Evolutionary conservation across 257 asterid species (phyloP).

Genomic region (Gentiana dahurica): DNA sequence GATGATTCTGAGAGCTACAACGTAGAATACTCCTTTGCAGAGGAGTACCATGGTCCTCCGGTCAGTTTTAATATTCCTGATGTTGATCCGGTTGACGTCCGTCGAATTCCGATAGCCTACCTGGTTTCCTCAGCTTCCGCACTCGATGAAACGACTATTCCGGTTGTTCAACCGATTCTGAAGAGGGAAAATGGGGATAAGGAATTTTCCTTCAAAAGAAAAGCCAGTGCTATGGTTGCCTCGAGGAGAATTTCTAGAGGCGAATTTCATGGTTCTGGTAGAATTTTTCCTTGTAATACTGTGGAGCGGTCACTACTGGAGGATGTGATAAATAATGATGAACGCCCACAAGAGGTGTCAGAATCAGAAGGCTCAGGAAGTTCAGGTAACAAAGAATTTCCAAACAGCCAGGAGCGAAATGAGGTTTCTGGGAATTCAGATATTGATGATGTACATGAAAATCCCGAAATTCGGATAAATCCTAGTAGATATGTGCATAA

Average conservation of each 20-base stretch:
- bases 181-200: constrained; percentile 21
- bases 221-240: constrained; percentile 13
- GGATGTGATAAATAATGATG: constrained; percentile 10
- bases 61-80: constrained; percentile 61
- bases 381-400: constrained; percentile 54
- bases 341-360: constrained; percentile 10
- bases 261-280: constrained; percentile 14
- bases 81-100: constrained; percentile 62
- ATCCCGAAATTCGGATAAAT: constrained; percentile 15
- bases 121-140: constrained; percentile 26
- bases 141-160: constrained; percentile 32
- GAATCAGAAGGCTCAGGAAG: constrained; percentile 25
- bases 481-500: constrained; percentile 5
- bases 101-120: constrained; percentile 71
- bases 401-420: constrained; percentile 34
- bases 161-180: constrained; percentile 71
- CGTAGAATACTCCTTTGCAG: constrained; percentile 75
- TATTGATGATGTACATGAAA: constrained; percentile 32
- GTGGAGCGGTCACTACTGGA: constrained; percentile 7
- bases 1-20: constrained; percentile 22
- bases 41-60: constrained; percentile 82
- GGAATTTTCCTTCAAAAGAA: constrained; percentile 15
- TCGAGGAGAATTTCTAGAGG: constrained; percentile 3
- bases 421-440: constrained; percentile 52
- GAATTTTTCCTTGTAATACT: constrained; percentile 10